Base-by-base conservation (phyloP, 768 basidiomycete genomes). In the Obba rivulosa region DNA sequence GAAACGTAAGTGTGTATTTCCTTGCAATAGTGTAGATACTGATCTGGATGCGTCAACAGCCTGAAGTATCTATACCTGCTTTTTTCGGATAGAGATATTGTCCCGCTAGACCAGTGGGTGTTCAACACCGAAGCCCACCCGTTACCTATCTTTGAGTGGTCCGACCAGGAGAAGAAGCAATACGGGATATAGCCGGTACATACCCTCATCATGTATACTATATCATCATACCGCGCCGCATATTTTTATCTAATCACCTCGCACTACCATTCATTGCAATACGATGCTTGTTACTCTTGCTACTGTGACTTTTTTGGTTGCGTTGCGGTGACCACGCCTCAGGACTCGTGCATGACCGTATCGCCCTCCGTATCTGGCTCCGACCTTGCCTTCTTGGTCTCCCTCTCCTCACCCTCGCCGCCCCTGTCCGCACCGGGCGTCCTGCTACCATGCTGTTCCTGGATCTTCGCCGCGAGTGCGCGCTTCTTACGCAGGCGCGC, bases 51-150 rank as follows among this genome's bases (percentile, higher is more conserved):
- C 10, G 31, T 46, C 31, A 51, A 18, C 57, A 83, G 81, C 47
- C 67, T 87, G 49, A 86, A 87, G 66, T 87, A 88, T 61, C 70
- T 86, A 38, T 70, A 84, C 59, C 70, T 89, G 17, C 67, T 87
- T 59, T 90, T 87, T 64, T 66, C 69, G 41, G 74, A 86, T 21
- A 74, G 79, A 14, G 82, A 88, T 51, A 71, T 75, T 4, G 56
- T 87, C 34, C 69, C 71, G 11, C 60, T 73, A 18, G 70, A 74
- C 55, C 58, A 64, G 18, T 74, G 62, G 60, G 70, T 74, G 36
- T 73, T 75, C 64, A 73, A 72, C 52, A 76, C 74, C 9, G 74
- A 75, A 62, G 88, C 85, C 1, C 89, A 90, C 62, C 83, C 88
- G 8, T 68, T 89, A 22, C 85, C 83, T 7, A 70, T 87, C 20